Evolutionary conservation across 1,284 basidiomycete species (phyloP).

Genomic region (Pseudozyma sp.): DNA sequence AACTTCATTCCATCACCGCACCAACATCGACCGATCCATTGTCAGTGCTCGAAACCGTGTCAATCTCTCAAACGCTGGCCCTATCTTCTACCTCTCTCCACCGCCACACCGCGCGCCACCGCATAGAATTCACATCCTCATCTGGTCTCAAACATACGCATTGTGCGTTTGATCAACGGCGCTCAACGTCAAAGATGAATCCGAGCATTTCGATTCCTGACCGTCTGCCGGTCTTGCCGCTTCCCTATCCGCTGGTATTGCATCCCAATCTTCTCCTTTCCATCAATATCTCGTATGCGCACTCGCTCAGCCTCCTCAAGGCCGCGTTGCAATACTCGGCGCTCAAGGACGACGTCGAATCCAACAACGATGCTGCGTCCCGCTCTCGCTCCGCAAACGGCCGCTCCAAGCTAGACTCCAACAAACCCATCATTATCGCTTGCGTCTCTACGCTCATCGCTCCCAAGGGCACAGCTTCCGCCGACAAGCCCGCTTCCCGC

Average conservation of each 20-base stretch:
- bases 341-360: constrained; percentile 30
- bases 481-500: constrained; percentile 39
- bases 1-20: no score
- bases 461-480: constrained; percentile 48
- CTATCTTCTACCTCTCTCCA: no score
- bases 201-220: constrained; percentile 55
- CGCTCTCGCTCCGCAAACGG: constrained; percentile 25
- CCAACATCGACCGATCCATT: no score
- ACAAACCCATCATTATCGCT: constrained; percentile 59
- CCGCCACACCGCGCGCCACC: no score
- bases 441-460: constrained; percentile 58
- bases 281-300: constrained; percentile 62
- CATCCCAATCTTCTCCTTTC: constrained; percentile 66
- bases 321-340: constrained; percentile 60
- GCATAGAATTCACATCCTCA: no score
- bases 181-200: constrained; percentile 21
- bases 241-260: constrained; percentile 65
- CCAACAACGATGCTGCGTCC: constrained; percentile 30
- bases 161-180: no score
- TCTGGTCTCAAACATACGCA: background rate
- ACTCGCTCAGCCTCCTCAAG: constrained; percentile 66
- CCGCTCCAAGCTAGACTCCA: constrained; percentile 34
- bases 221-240: constrained; percentile 60
- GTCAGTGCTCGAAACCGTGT: no score
- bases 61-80: no score